Percentiles rank a stretch among this genome's conserved stretches.
Evolutionary conservation across 257 asterid genomes (phyloP).

Genomic region (Anisodus tanguticus): DNA sequence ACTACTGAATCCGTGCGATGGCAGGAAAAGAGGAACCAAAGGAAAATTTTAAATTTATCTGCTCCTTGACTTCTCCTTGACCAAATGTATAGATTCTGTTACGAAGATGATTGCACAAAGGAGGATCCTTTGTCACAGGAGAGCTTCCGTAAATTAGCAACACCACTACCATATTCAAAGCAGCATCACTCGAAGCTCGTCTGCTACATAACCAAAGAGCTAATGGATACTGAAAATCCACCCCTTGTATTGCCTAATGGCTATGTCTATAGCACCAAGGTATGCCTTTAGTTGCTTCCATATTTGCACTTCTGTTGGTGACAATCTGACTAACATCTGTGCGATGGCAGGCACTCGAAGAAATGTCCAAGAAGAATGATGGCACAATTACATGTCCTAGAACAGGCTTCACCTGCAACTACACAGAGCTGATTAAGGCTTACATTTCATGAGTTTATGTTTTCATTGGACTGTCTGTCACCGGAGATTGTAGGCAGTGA

Average conservation of each 20-base stretch:
- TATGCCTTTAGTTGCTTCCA: constrained; percentile 35
- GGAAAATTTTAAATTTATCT: background rate
- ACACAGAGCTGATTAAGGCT: constrained; percentile 75
- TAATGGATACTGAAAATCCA: constrained; percentile 97
- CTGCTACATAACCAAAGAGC: constrained; percentile 84
- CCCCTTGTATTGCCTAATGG: constrained; percentile 98
- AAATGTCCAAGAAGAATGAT: constrained; percentile 78
- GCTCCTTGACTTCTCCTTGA: constrained; percentile 46
- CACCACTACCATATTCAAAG: constrained; percentile 89
- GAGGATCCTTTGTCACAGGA: constrained; percentile 99
- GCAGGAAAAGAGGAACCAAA: background rate
- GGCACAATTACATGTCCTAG: constrained; percentile 91
- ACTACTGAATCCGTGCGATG: background rate
- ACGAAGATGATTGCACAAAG: constrained; percentile 90
- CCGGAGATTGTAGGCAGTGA: background rate
- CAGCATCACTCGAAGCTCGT: constrained; percentile 98
- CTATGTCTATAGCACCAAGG: constrained; percentile 98
- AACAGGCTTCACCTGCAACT: constrained; percentile 69
- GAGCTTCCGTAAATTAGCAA: constrained; percentile 86
- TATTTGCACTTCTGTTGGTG: background rate
- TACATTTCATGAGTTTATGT: constrained; percentile 61
- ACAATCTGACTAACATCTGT: background rate
- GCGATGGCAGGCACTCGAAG: constrained; percentile 76
- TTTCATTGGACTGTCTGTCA: constrained; percentile 1
- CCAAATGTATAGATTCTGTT: constrained; percentile 70